A percentile compares a stretch with the other conserved stretches of the same genome.
phyloP scores from a whole-genome alignment of 2,329 filamentous ascomycete species.

The Aspergillus ochraceoroseus region DNA sequence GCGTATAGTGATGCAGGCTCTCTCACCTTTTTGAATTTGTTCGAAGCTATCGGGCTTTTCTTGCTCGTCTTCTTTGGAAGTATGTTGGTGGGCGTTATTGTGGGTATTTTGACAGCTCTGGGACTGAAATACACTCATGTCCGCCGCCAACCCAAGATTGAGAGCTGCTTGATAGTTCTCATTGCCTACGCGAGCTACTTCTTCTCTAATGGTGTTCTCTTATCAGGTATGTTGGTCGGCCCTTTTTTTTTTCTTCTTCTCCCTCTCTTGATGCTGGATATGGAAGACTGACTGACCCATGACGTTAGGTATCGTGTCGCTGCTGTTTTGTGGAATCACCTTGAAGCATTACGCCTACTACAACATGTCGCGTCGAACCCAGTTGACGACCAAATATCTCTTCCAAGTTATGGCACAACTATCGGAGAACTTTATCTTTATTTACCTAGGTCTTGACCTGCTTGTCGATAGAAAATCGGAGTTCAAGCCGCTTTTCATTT shows the following conservation, averaged over 20 bases:
- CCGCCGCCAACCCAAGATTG: slow-evolving; percentile 87
- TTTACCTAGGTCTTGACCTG: slow-evolving; percentile 89
- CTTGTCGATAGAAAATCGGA: slow-evolving; percentile 85
- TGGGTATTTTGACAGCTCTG: slow-evolving; percentile 82
- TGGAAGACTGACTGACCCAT: slow-evolving; percentile 19
- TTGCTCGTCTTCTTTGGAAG: slow-evolving; percentile 94
- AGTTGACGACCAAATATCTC: slow-evolving; percentile 95
- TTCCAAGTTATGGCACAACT: slow-evolving; percentile 93
- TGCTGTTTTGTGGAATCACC: slow-evolving; percentile 96
- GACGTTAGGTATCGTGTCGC: slow-evolving; percentile 80
- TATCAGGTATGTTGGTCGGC: slow-evolving; percentile 86
- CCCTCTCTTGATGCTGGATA: too few species aligned
- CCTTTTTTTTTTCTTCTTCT: too few species aligned
- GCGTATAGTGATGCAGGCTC: slow-evolving; percentile 65
- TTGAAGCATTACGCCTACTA: slow-evolving; percentile 99
- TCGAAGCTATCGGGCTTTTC: slow-evolving; percentile 92
- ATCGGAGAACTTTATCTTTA: slow-evolving; percentile 99
- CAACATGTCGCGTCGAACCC: slow-evolving; percentile 97
- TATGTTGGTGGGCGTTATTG: slow-evolving; percentile 77
- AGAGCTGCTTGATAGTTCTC: slow-evolving; percentile 88
- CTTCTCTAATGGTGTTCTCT: slow-evolving; percentile 89
- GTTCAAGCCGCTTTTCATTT: slow-evolving; percentile 92
- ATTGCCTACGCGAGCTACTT: slow-evolving; percentile 97
- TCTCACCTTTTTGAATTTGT: slow-evolving; percentile 72
- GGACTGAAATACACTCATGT: slow-evolving; percentile 93